A percentile compares a stretch with the other conserved stretches of the same genome.
Evolutionary conservation across 495 filamentous ascomycete genomes (phyloP).

Genomic region (Apodospora peruviana): DNA sequence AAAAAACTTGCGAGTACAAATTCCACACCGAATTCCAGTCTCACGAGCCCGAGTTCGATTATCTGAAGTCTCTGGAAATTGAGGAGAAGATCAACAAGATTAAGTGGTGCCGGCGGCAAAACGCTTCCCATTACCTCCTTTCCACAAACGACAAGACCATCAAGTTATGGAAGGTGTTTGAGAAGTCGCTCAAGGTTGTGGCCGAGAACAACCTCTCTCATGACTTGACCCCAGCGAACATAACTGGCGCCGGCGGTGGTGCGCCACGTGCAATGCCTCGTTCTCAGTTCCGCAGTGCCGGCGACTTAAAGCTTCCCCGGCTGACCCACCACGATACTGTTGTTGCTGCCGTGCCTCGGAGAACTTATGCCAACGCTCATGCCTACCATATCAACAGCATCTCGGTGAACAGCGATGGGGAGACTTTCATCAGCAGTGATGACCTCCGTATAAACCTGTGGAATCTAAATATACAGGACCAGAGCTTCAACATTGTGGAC

Average conservation of each 20-base stretch:
- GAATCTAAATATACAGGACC: slow-evolving; percentile 98
- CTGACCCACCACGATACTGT: slow-evolving; percentile 98
- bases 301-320: slow-evolving; percentile 83
- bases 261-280: slow-evolving; percentile 62
- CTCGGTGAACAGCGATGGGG: slow-evolving; percentile 97
- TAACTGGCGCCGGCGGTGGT: slow-evolving; percentile 63
- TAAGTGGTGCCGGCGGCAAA: slow-evolving; percentile 97
- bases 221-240: slow-evolving; percentile 77
- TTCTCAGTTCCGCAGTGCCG: slow-evolving; percentile 70
- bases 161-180: slow-evolving; percentile 99
- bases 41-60: slow-evolving; percentile 98
- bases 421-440: slow-evolving; percentile 98
- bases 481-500: slow-evolving; percentile 99
- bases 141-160: slow-evolving; percentile 99
- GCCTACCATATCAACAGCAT: slow-evolving; percentile 99
- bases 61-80: slow-evolving; percentile 97
- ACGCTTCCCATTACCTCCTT: slow-evolving; percentile 95
- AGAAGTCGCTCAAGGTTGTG: slow-evolving; percentile 97
- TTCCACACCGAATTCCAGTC: slow-evolving; percentile 99
- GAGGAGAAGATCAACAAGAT: slow-evolving; percentile 99
- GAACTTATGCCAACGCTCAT: slow-evolving; percentile 96
- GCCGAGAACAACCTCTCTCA: slow-evolving; percentile 97
- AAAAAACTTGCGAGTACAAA: slow-evolving; percentile 99
- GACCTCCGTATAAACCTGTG: slow-evolving; percentile 96
- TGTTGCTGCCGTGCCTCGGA: slow-evolving; percentile 89